Base-by-base conservation (phyloP, 768 basidiomycete species). In the Rhodotorula toruloides region DNA sequence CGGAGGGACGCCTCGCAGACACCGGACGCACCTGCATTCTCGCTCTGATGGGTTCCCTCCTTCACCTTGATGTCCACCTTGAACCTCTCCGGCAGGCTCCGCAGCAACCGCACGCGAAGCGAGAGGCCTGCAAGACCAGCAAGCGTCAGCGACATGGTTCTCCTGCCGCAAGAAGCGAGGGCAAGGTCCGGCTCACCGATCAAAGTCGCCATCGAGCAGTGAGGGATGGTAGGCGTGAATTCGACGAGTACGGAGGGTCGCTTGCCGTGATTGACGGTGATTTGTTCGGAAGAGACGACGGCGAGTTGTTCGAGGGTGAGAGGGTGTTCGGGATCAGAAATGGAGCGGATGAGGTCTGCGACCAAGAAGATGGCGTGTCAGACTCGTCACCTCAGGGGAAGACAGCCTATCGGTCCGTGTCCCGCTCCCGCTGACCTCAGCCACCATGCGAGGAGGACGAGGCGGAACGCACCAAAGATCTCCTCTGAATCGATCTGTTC, bases 131-230 rank as follows among this genome's bases (percentile, higher is more conserved):
- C 42, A 58, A 14, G 29, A 22, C 47, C 13, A 19, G 34, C 27
- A 39, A 40, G 21, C 36, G 37, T 8, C 29, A 31, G 8, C 29
- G 4, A n/a, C 3, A 31, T 29, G 29, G 25, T 12, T 31, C 10
- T 43, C 42, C 7, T 9, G 17, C 7, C 12, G 25, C 12, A 13
- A 53, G 16, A 25, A 43, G 16, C 27, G 31, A 16, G 50, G 21
- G 25, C 11, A 32, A 21, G 25, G 6, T 13, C 76, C 83, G 63
- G n/a, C n/a, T n/a, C 71, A 89, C 93, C 94, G 62, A 99, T 98
- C 57, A 97, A 80, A 4, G 93, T 97, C 16, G 91, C 93, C 90
- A 92, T 91, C 54, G 91, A 91, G 70, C 94, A 98, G 75, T 97
- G 93, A 16, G 96, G 94, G 22, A 96, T 73, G 0, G 96, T 98